Evolutionary conservation across 306 rosid species (phyloP).

Genomic region (Benincasa hispida): DNA sequence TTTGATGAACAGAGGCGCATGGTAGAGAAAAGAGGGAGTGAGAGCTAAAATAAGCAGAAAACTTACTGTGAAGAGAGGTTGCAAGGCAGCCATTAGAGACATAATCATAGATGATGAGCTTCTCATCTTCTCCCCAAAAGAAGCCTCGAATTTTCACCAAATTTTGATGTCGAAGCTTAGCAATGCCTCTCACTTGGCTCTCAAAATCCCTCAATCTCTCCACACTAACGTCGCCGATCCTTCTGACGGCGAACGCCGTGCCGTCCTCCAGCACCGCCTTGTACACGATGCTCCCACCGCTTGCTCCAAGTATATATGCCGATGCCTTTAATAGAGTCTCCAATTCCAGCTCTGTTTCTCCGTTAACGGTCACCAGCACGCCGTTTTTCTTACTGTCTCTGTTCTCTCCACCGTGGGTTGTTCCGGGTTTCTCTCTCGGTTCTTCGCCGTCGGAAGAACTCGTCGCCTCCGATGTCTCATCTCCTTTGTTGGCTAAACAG

Average conservation of each 20-base stretch:
- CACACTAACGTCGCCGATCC: slow-evolving; percentile 54
- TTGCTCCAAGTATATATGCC: slow-evolving; percentile 62
- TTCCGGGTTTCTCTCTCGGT: neutral
- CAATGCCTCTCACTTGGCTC: slow-evolving; percentile 44
- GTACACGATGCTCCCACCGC: slow-evolving; percentile 60
- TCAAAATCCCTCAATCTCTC: slow-evolving; percentile 69
- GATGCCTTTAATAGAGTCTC: slow-evolving; percentile 78
- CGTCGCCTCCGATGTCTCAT: slow-evolving; percentile 57
- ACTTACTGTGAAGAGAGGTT: slow-evolving; percentile 42
- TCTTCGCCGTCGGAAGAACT: slow-evolving; percentile 77
- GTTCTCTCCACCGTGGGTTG: neutral
- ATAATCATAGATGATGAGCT: slow-evolving; percentile 67
- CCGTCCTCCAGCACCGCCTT: slow-evolving; percentile 79
- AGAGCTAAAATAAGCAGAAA: neutral
- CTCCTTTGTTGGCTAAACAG: slow-evolving; percentile 50
- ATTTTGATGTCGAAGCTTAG: slow-evolving; percentile 61
- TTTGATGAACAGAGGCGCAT: neutral
- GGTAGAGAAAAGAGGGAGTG: neutral
- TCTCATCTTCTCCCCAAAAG: slow-evolving; percentile 72
- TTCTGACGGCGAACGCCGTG: slow-evolving; percentile 60
- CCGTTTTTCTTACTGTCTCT: slow-evolving; percentile 21
- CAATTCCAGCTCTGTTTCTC: slow-evolving; percentile 50
- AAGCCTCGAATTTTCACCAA: slow-evolving; percentile 67
- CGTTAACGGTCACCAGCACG: slow-evolving; percentile 46
- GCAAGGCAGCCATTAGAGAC: slow-evolving; percentile 65